Evolutionary conservation across 257 asterid genomes (phyloP), one percentile per base, ranked within the genome.

Genomic region (Nicotiana tabacum): DNA sequence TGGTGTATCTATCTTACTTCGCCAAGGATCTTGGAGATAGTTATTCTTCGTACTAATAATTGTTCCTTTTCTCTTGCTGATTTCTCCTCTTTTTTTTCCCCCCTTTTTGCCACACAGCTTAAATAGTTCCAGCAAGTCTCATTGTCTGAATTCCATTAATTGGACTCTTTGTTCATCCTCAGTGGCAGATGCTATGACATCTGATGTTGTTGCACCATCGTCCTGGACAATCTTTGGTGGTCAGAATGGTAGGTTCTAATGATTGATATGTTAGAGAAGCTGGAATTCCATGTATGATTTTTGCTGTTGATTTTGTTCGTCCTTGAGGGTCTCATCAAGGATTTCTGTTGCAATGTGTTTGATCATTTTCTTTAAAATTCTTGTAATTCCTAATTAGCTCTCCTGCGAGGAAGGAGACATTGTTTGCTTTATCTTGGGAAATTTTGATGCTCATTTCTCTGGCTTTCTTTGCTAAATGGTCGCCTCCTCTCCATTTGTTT

Each of bases 221-320:
- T 93, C 99, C 65, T 96, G 99, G 99, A 96, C 89, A 85, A 92
- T 94, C 27, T 96, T 96, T 90, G 98, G 99, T 84, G 93, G 98
- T 86, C 93, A 90, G 83, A 95, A 96, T 83, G 99, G 99, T 96
- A 92, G 66, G 89, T 72, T n/a, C 85, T 83, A 67, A 80, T 77
- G 72, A 84, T 80, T 37, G 78, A 65, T 78, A 84, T 66, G 85
- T 80, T 80, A 65, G 66, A 82, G 58, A 69, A 88, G 76, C 84
- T 80, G 56, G 53, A 51, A 51, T 51, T 76, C 16, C 80, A 27
- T 51, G 64, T 51, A 51, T 35, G 64, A 74, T 24, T 48, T 74
- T 74, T 27, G 6, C 80, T 48, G 80, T 27, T 74, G 51, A 15
- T 51, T 7, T 16, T 12, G 29, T 76, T 76, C 9, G 15, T 76